Conservation (phyloP, 768 basidiomycete species). For the Lenzites betulinus region DNA sequence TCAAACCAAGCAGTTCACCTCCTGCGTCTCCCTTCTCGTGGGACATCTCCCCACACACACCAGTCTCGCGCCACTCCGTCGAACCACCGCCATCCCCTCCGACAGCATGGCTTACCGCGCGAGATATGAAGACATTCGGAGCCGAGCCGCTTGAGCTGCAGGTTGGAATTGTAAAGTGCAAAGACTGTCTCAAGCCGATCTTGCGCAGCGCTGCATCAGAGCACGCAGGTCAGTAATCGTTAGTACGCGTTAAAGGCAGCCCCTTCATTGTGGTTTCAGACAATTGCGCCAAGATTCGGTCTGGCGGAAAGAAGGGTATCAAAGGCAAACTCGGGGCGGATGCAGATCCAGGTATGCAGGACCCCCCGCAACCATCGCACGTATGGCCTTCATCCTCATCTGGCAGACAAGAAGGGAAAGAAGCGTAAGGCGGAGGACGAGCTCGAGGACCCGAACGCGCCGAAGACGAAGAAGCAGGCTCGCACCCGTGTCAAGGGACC, state of each 20-base stretch:
- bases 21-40: slow-evolving; percentile 65
- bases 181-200: slow-evolving; percentile 79
- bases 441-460: slow-evolving; percentile 60
- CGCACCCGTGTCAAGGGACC: slow-evolving; percentile 85
- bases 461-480: slow-evolving; percentile 76
- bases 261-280: slow-evolving; percentile 37
- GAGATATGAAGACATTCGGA: slow-evolving; percentile 89
- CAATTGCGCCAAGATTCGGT: slow-evolving; percentile 62
- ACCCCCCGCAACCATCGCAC: background rate
- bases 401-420: slow-evolving; percentile 55
- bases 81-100: slow-evolving; percentile 64
- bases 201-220: slow-evolving; percentile 73
- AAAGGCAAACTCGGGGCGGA: slow-evolving; percentile 54
- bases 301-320: slow-evolving; percentile 52
- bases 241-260: background rate
- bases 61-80: slow-evolving; percentile 37
- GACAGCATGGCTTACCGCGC: slow-evolving; percentile 81
- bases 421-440: slow-evolving; percentile 86
- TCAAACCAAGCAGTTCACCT: slow-evolving; percentile 40
- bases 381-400: slow-evolving; percentile 1
- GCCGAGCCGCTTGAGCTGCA: slow-evolving; percentile 69
- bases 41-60: slow-evolving; percentile 42
- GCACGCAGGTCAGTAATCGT: slow-evolving; percentile 62
- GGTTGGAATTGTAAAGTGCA: slow-evolving; percentile 69
- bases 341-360: slow-evolving; percentile 41